Evolutionary conservation across 2,329 filamentous ascomycete species (phyloP).

Genomic region (Penicillium paneum): DNA sequence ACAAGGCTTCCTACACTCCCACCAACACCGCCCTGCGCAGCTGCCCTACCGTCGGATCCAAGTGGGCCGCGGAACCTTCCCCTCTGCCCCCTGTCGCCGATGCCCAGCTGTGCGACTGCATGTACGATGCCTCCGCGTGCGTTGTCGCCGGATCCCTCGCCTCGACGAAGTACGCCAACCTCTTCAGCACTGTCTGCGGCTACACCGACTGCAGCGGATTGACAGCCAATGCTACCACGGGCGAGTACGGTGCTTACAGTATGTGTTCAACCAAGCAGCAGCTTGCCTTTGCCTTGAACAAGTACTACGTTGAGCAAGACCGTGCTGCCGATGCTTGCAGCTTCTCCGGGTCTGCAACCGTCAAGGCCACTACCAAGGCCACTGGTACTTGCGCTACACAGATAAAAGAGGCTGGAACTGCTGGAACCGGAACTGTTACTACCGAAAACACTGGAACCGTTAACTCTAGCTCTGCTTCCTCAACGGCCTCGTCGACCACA

Average conservation of each 20-base stretch:
- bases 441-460: constrained; percentile 29
- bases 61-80: constrained; percentile 63
- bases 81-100: constrained; percentile 80
- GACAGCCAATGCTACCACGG: constrained; percentile 38
- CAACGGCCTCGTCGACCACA: constrained; percentile 16
- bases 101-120: constrained; percentile 74
- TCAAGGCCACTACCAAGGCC: constrained; percentile 33
- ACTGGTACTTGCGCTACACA: constrained; percentile 38
- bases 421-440: constrained; percentile 42
- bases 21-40: constrained; percentile 62
- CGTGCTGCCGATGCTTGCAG: constrained; percentile 40
- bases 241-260: constrained; percentile 46
- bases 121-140: constrained; percentile 70
- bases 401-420: constrained; percentile 41
- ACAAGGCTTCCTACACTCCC: constrained; percentile 65
- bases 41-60: constrained; percentile 64
- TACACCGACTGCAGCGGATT: constrained; percentile 41
- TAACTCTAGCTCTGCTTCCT: constrained; percentile 7
- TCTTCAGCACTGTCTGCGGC: constrained; percentile 59
- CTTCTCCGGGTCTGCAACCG: constrained; percentile 43
- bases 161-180: constrained; percentile 35
- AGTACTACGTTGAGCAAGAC: constrained; percentile 44
- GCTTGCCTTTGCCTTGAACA: constrained; percentile 45
- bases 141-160: constrained; percentile 50
- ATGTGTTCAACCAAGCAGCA: constrained; percentile 45